Conservation (phyloP, 768 basidiomycete species). For the Mycena albidolilacea region DNA sequence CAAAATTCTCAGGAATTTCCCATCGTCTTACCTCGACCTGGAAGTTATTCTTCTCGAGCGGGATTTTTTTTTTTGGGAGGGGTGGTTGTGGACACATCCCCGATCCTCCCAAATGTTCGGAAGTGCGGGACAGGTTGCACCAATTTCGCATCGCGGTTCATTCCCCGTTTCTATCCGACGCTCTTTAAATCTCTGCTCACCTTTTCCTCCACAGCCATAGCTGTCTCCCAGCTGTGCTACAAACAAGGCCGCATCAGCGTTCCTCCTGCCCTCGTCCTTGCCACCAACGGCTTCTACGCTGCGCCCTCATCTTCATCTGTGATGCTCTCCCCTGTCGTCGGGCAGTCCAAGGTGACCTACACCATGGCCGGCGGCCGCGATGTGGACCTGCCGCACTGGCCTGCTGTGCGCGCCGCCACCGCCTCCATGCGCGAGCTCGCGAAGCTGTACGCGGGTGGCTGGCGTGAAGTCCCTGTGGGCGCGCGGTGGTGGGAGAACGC, state of each 20-base stretch:
- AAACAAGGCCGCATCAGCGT: constrained; percentile 82
- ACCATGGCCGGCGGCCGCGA: constrained; percentile 51
- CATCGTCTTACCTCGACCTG: too few relatives aligned
- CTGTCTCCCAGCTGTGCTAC: constrained; percentile 76
- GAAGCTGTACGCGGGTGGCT: constrained; percentile 70
- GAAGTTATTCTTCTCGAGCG: too few relatives aligned
- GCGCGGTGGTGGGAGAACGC: constrained; percentile 82
- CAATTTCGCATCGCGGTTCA: not conserved
- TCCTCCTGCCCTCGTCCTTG: constrained; percentile 76
- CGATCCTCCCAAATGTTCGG: too few relatives aligned
- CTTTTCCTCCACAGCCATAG: constrained; percentile 67
- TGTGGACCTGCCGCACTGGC: constrained; percentile 63
- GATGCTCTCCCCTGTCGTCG: too few relatives aligned
- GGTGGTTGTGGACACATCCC: too few relatives aligned
- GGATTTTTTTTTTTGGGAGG: too few relatives aligned
- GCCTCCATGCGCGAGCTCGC: constrained; percentile 55
- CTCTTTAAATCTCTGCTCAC: not conserved
- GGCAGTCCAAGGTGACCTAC: constrained; percentile 51
- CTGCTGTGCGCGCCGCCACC: constrained; percentile 53
- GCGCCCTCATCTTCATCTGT: constrained; percentile 43
- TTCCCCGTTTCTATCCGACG: not conserved
- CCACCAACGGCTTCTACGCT: constrained; percentile 68
- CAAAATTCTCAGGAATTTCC: too few relatives aligned
- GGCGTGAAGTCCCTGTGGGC: constrained; percentile 70
- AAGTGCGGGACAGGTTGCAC: not conserved